A percentile compares a stretch with the other conserved stretches of the same genome.
Evolutionary conservation across 179 eudicot genomes (phyloP).

Genomic region (Vitellaria paradoxa): DNA sequence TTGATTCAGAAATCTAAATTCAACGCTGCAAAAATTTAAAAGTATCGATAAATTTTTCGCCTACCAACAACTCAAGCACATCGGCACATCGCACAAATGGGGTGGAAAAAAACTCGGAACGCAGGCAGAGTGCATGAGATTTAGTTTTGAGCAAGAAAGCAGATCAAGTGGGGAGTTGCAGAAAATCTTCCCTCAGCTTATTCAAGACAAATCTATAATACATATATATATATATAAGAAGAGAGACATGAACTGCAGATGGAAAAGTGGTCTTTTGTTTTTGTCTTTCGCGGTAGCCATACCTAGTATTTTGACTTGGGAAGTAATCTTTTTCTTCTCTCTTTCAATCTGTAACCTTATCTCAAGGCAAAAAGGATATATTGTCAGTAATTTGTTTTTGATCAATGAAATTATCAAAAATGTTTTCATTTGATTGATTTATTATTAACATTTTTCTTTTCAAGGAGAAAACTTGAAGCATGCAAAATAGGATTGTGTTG

Average conservation of each 20-base stretch:
- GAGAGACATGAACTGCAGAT: neutral
- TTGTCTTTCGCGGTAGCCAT: neutral
- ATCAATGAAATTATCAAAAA: no score
- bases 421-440: no score
- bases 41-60: neutral
- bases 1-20: neutral
- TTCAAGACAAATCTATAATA: neutral
- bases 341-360: neutral
- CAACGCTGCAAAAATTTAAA: constrained; percentile 6
- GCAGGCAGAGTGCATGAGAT: neutral
- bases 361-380: no score
- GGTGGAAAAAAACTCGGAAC: constrained; percentile 3
- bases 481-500: no score
- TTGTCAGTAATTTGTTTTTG: no score
- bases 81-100: no score
- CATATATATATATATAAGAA: no score
- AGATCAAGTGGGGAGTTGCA: neutral
- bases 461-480: no score
- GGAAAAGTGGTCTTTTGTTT: neutral
- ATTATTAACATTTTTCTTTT: no score
- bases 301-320: neutral
- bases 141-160: neutral
- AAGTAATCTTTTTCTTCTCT: neutral
- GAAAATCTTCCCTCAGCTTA: neutral
- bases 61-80: neutral